Evolutionary conservation across 208 protist species (phyloP), one percentile per base, ranked within the genome.

Genomic region (Trypanosomatidae sp.): DNA sequence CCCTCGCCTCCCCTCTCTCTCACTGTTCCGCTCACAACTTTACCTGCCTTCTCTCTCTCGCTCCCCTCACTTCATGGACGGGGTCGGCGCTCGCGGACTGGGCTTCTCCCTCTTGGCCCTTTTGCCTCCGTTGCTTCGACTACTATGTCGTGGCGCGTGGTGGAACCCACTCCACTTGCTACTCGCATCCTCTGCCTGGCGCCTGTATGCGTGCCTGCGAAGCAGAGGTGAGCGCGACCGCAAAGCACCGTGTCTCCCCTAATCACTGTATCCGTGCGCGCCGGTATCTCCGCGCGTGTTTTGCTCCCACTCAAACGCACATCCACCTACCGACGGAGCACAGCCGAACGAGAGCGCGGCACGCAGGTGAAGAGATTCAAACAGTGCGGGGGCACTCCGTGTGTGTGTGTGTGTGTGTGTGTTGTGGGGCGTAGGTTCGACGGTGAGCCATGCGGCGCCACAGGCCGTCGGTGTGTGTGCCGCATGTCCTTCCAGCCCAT

Each of bases 401-500:
- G 22, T 44, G 25, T 64, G 56, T 28, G 22, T 73, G 52, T 44
- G 22, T 73, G 52, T 44, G 25, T 64, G 56, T 28, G 22, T 73
- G 53, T 44, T 39, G 36, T 39, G 36, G 39, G 47, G 58, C 62
- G 25, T 30, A 49, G 47, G 17, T 7, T 25, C 55, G 13, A 44
- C 25, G 30, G 22, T 28, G n/a, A 39, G 33, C 8, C 22, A 52
- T 41, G 49, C 50, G 15, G 53, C 53, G 12, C 59, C 36, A 13
- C 49, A 25, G 15, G 30, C 5, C n/a, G 13, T 33, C 59, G 22
- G 6, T 44, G 53, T n/a, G 50, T 59, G 50, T 59, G 44, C 41
- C 46, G 68, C 28, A 95, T 95, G 92, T 64, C 84, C 9, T 89
- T 93, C 41, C 74, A 90, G 65, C 93, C 91, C 13, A 88, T 87